Evolutionary conservation across 1,139 yeast species (phyloP), one percentile per base, ranked within the genome.

Genomic region (Kluyveromyces sp.): DNA sequence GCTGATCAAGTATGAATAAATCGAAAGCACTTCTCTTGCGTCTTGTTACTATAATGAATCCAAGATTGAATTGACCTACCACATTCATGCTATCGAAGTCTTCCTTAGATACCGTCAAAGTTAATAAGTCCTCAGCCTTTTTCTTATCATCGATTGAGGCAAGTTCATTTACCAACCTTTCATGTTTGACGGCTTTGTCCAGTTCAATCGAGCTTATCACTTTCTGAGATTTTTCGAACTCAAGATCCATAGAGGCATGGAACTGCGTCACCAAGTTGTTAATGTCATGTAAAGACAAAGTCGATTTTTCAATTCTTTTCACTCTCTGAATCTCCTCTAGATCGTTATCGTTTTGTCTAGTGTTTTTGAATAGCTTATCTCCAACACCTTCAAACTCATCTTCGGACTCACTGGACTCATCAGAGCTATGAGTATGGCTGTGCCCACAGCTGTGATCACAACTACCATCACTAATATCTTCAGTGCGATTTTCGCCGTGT

Each of bases 61-160:
- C 98, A 22, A 84, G 65, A 58, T 92, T 92, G 66, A 92, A 92
- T 62, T 89, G 98, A 0, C 99, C 99, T 8, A 89, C 76, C 15
- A 94, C 64, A 39, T 72, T 63, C 97, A 92, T 89, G 6, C 70
- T 60, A 3, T 64, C 56, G 56, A 92, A 86, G 54, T 85, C 94
- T 0, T 66, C 52, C 54, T 83, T 84, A 3, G 74, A 68, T 1
- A 85, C 77, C 0, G 75, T 73, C 44, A 79, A 64, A 0, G 80
- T 68, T 33, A 80, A 58, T 41, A 69, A 70, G 11, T 68, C 68
- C 49, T 81, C 84, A 6, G 82, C 82, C 40, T 71, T 73, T 37
- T 70, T 69, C n/a, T 61, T 64, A 39, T 73, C 66, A 15, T 63
- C 65, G 33, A 70, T 57, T 12, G 64, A 46, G 28, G 39, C 49